Evolutionary conservation across 768 basidiomycete species (phyloP).

Genomic region (Lactifluus echinatus): DNA sequence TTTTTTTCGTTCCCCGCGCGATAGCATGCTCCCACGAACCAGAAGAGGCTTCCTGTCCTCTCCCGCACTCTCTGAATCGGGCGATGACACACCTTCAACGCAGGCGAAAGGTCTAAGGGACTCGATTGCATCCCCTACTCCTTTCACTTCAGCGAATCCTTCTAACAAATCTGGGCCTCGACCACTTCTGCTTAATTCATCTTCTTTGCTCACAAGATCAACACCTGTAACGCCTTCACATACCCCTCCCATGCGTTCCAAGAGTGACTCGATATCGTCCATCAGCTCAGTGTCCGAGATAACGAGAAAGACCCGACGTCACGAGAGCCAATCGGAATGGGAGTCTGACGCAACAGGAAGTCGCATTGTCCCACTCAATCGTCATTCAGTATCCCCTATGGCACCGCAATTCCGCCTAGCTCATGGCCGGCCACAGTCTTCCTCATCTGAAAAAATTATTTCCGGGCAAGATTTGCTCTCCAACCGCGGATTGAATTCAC

Average conservation of each 20-base stretch:
- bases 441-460: constrained; percentile 21
- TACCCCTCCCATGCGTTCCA: constrained; percentile 23
- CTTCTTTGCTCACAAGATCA: constrained; percentile 22
- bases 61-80: constrained; percentile 2
- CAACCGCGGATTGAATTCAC: constrained; percentile 1
- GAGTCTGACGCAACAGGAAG: constrained; percentile 50
- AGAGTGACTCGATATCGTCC: constrained; percentile 48
- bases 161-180: constrained; percentile 47
- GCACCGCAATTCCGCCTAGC: constrained; percentile 27
- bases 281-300: constrained; percentile 56
- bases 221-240: constrained; percentile 16
- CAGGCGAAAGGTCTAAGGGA: constrained; percentile 34
- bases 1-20: constrained; percentile 48
- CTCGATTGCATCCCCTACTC: constrained; percentile 36
- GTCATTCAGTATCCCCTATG: constrained; percentile 65
- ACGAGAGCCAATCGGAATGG: constrained; percentile 37
- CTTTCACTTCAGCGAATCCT: constrained; percentile 29
- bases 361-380: constrained; percentile 54
- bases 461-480: neutral
- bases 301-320: constrained; percentile 28
- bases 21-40: constrained; percentile 40
- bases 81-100: constrained; percentile 29
- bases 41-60: constrained; percentile 14
- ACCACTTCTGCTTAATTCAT: constrained; percentile 55
- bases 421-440: constrained; percentile 31